Percentiles rank a stretch among this genome's conserved stretches.
Conservation (phyloP, 2,329 filamentous ascomycete genomes). For the Aquanectria penicillioides region DNA sequence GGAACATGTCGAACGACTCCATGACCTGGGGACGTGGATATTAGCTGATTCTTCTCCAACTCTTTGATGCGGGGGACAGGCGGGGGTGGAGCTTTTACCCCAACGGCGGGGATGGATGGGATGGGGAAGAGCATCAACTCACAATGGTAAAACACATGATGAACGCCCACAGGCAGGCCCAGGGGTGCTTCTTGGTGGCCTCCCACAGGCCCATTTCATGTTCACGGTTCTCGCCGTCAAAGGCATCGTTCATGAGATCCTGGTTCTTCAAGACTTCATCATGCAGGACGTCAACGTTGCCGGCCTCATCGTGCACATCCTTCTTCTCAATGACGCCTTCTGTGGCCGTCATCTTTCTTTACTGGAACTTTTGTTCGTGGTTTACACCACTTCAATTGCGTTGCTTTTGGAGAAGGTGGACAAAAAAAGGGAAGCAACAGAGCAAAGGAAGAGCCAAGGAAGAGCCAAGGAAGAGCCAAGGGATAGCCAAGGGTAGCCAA, state of each 20-base stretch:
- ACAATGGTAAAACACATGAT: conserved; percentile 60
- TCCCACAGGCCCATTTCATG: conserved; percentile 51
- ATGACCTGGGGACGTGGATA: conserved; percentile 48
- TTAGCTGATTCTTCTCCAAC: neutral
- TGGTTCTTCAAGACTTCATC: neutral
- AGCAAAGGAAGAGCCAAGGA: too few species aligned
- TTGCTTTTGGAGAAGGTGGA: too few species aligned
- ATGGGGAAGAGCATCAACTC: conserved; percentile 36
- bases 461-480: too few species aligned
- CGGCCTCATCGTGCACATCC: neutral
- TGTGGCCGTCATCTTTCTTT: neutral
- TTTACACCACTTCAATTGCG: too few species aligned
- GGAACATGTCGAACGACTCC: conserved; percentile 59
- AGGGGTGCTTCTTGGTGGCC: conserved; percentile 51
- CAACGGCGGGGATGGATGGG: neutral
- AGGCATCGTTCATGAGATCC: conserved; percentile 24
- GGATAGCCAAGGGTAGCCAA: too few species aligned
- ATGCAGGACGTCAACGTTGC: neutral
- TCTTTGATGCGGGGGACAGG: too few species aligned
- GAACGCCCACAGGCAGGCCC: conserved; percentile 57
- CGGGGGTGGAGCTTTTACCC: neutral
- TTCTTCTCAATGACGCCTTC: neutral
- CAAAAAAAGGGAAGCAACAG: too few species aligned
- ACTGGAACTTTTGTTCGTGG: neutral
- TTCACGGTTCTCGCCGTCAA: conserved; percentile 50